These are phyloP conservation scores for Didymella keratinophila DNA, from an alignment of 2,329 filamentous ascomycete species.

Conservation along the genomic window DNA sequence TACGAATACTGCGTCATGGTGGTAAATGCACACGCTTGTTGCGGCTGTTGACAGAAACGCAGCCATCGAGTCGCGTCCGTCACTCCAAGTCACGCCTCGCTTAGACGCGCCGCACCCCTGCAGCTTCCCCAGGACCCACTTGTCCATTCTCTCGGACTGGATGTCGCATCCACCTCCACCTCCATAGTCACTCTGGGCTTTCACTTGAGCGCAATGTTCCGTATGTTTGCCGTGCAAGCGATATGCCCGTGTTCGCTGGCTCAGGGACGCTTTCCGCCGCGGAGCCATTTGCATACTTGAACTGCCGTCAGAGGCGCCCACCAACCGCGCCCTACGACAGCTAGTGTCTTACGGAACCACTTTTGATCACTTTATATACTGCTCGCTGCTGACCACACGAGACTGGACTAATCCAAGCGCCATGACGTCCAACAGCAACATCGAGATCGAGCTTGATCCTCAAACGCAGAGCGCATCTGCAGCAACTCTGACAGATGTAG, in stretches of 20 bases:
- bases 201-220: background rate
- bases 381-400: background rate
- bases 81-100: slow-evolving; percentile 21
- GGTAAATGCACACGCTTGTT: background rate
- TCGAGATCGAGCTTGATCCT: slow-evolving; percentile 24
- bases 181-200: background rate
- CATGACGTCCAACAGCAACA: slow-evolving; percentile 30
- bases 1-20: slow-evolving; percentile 15
- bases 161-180: background rate
- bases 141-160: background rate
- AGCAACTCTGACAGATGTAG: slow-evolving; percentile 6
- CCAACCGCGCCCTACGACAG: slow-evolving; percentile 12
- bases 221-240: background rate
- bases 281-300: background rate
- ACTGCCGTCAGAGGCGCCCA: slow-evolving; percentile 3
- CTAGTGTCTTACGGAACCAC: slow-evolving; percentile 5
- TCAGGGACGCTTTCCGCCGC: background rate
- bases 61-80: slow-evolving; percentile 16
- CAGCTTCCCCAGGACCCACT: slow-evolving; percentile 19
- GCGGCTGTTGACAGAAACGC: slow-evolving; percentile 17
- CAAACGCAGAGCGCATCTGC: slow-evolving; percentile 25
- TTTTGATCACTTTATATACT: slow-evolving; percentile 1
- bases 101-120: slow-evolving; percentile 16
- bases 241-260: background rate
- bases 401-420: background rate